Evolutionary conservation across 306 rosid species (phyloP), one percentile per base, ranked within the genome.

Genomic region (Quercus aquifolioides): DNA sequence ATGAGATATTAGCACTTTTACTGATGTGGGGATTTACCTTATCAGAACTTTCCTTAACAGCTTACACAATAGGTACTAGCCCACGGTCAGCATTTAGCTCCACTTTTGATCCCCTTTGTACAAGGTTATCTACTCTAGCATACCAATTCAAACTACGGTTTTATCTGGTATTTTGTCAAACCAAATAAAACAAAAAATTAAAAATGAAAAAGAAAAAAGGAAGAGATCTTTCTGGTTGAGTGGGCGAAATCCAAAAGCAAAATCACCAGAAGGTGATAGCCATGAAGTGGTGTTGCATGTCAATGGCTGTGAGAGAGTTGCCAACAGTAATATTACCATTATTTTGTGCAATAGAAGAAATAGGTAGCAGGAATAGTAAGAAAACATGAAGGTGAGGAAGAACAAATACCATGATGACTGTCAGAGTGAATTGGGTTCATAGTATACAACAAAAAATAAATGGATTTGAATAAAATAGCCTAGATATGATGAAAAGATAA

Each of bases 61-160:
- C 1, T 31, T 0, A 31, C 33, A 31, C 52, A 1, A 15, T 82
- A 4, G 86, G 87, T 5, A 78, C 72, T 1, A 90, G 71, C 0
- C 91, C 88, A 13, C 9, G n/a, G 9, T 68, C 55, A 13, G 84
- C 38, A 12, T 73, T 65, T 38, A 91, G 80, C 30, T 69, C 76
- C 10, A 88, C 67, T 76, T 65, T 90, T 26, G 92, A 90, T 18
- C 82, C 87, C 75, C 49, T 70, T 2, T 85, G 89, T 0, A 87
- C 86, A 19, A 88, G 88, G 0, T 26, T 26, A 26, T 26, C 28
- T 26, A 26, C 28, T 26, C 28, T 26, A 35, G 86, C 91, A 65
- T 55, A 87, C 97, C 97, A n/a, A n/a, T n/a, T n/a, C n/a, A 92
- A 5, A 85, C 90, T 5, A 85, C 17, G 63, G 89, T 88, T 26